Base-by-base conservation (phyloP, 495 filamentous ascomycete genomes). In the Peziza echinospora region DNA sequence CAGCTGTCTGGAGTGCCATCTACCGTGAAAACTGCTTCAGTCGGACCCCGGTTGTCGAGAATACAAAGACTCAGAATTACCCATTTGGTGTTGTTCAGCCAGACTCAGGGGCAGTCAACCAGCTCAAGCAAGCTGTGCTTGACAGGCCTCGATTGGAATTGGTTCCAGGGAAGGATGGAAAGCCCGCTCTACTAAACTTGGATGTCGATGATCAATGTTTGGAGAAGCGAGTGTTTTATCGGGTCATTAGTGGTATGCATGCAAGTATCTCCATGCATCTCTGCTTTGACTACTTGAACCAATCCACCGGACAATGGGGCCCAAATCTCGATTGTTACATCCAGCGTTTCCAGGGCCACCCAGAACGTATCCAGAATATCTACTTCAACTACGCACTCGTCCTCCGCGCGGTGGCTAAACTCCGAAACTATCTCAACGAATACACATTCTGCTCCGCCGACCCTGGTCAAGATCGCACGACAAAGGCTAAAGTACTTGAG, bases 331-430 rank as follows among this genome's bases (percentile, higher is more conserved):
- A 72, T 54, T 97, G 89, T 69, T 97, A 89, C 70, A 75, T 80
- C 59, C 67, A 76, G 17, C 79, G 89, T 10, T 71, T 97, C 16
- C 78, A 89, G 56, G 67, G 68, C 6, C 75, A 83, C 54, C 85
- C 87, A 0, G 89, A 97, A 51, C 80, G 85, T 45, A 78, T 94
- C 57, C 87, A 87, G 46, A 97, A 97, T 62, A 73, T 96, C 48
- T 97, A 96, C 65, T 97, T 97, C 68, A 93, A 97, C 70, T 97
- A 93, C 60, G 89, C 89, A 0, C 71, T 97, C 24, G 69, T 97
- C 19, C 75, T 85, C 6, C 84, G 89, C 51, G 89, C 89, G 17
- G 70, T 93, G 45, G 77, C 78, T 19, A 97, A 97, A 62, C 73
- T 96, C n/a, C 81, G 76, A 21, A 81, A 80, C 22, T 79, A 89